Evolutionary conservation across 2,329 filamentous ascomycete species (phyloP).

Genomic region (Botrytis elliptica): DNA sequence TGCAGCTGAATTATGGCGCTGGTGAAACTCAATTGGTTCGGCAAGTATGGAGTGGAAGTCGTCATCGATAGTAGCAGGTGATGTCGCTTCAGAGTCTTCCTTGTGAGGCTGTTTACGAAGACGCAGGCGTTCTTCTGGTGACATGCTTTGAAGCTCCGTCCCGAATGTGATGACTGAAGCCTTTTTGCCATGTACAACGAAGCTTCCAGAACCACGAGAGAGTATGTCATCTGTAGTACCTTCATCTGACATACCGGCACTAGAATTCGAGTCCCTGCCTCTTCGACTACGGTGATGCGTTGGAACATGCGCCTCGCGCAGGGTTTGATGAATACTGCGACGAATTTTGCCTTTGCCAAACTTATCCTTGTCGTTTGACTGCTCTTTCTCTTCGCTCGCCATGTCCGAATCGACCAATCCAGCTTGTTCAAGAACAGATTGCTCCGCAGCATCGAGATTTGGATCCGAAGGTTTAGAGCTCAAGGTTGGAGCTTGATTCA

Average conservation of each 20-base stretch:
- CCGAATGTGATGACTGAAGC: conserved; percentile 96
- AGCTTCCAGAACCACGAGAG: conserved; percentile 77
- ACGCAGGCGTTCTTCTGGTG: conserved; percentile 69
- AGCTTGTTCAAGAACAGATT: conserved; percentile 64
- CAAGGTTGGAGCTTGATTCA: conserved; percentile 40
- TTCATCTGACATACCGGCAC: conserved; percentile 48
- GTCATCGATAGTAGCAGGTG: conserved; percentile 38
- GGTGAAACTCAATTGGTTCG: conserved; percentile 43
- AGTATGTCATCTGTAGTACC: conserved; percentile 63
- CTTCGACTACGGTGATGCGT: conserved; percentile 71
- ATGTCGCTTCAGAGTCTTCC: conserved; percentile 38
- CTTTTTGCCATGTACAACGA: conserved; percentile 97
- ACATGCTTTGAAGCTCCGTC: conserved; percentile 79
- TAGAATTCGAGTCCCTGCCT: conserved; percentile 69
- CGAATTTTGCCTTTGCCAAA: conserved; percentile 56
- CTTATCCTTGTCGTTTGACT: conserved; percentile 37
- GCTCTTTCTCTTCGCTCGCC: conserved; percentile 41
- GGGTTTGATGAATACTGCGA: conserved; percentile 82
- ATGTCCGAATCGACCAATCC: conserved; percentile 57
- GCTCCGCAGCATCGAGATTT: conserved; percentile 60
- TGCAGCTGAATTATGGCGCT: conserved; percentile 60
- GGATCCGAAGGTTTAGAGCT: conserved; percentile 21
- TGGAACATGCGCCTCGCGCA: conserved; percentile 72
- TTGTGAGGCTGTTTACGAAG: conserved; percentile 55
- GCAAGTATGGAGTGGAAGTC: conserved; percentile 55